Base-by-base conservation (phyloP, 495 filamentous ascomycete genomes). In the Aspergillus steynii region DNA sequence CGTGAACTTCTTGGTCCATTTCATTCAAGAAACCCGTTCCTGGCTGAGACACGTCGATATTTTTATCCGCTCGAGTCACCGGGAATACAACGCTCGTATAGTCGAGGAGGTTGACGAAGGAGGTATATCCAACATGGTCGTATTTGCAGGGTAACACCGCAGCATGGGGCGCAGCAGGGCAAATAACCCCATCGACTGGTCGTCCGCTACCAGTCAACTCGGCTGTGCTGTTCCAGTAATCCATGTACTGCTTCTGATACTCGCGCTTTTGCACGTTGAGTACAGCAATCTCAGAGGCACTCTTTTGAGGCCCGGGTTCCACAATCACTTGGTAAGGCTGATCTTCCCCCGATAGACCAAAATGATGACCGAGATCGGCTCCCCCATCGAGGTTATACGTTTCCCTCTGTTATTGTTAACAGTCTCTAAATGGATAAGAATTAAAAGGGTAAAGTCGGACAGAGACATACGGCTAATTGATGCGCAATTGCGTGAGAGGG, bases 181-280 rank as follows among this genome's bases (percentile, higher is more conserved):
- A 74, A 34, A 87, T 77, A 2, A 87, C 37, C 27, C 76, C 84
- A 59, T 87, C 84, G 12, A 83, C 81, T 0, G 85, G 84, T 42
- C 84, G 73, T 12, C 85, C 85, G 2, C 83, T 88, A 9, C 78
- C 76, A 1, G 84, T 88, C 15, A 74, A 37, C 26, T 75, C 63
- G 1, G 70, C 72, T 0, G 86, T 90, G 49, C 71, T 82, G 63
- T 88, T 86, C 88, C 88, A 90, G 71, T 88, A 90, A 34, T 87
- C 85, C 80, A 86, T 80, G 62, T 89, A 89, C 50, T 80, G 77
- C 65, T 86, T 88, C 68, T 86, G 83, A 55, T 82, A 81, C 50
- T 83, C 74, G 9, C 86, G 78, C 61, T 85, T 83, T n/a, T 71
- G 65, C 10, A 90, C 71, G 57, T 89, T 90, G 20, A 78, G 61